These are phyloP conservation scores for Ophiobolus disseminans DNA, from an alignment of 2,329 filamentous ascomycete species.

Conservation along the genomic window DNA sequence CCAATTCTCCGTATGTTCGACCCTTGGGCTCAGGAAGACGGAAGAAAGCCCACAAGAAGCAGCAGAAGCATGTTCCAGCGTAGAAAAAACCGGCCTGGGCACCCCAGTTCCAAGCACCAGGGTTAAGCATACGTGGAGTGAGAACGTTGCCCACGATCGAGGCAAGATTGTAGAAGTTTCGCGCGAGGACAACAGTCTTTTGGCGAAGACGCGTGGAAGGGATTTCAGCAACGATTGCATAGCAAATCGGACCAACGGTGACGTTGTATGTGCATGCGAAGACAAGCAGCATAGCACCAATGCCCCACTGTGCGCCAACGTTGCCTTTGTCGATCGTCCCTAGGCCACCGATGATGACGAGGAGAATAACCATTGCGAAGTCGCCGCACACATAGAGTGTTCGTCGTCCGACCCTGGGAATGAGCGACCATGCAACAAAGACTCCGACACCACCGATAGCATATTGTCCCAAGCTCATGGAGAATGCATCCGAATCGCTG, in stretches of 20 bases:
- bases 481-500: conserved; percentile 51
- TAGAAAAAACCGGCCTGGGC: conserved; percentile 90
- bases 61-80: conserved; percentile 78
- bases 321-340: conserved; percentile 60
- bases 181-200: conserved; percentile 87
- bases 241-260: conserved; percentile 87
- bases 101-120: conserved; percentile 64
- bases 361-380: conserved; percentile 65
- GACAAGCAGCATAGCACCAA: conserved; percentile 43
- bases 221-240: conserved; percentile 84
- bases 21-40: conserved; percentile 80
- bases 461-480: conserved; percentile 62
- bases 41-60: conserved; percentile 81
- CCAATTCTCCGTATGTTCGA: conserved; percentile 83
- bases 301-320: conserved; percentile 56
- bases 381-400: conserved; percentile 74
- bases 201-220: conserved; percentile 84
- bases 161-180: conserved; percentile 78
- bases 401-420: conserved; percentile 77
- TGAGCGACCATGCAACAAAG: conserved; percentile 80
- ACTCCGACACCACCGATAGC: conserved; percentile 67
- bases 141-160: conserved; percentile 72
- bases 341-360: conserved; percentile 82
- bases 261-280: conserved; percentile 78
- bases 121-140: conserved; percentile 47